These are phyloP conservation scores for Fusarium ambrosium DNA, from an alignment of 2,329 filamentous ascomycete species.

Conservation along the genomic window DNA sequence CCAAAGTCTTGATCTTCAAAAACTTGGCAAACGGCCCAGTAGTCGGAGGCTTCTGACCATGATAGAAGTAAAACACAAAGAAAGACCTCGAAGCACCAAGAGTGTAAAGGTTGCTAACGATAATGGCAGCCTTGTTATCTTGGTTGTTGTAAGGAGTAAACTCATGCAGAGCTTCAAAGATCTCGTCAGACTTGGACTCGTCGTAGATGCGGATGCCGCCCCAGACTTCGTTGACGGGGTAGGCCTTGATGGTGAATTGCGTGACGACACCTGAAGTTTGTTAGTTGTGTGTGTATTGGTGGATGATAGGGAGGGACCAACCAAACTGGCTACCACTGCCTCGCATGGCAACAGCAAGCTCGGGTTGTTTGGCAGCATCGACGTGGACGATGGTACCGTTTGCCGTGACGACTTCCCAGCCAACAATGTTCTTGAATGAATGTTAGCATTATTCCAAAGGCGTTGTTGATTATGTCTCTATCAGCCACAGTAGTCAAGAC, in stretches of 20 bases:
- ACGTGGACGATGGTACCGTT: constrained; percentile 25
- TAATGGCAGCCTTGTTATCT: constrained; percentile 7
- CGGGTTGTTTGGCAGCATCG: constrained; percentile 4
- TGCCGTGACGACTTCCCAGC: constrained; percentile 21
- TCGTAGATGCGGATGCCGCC: constrained; percentile 20
- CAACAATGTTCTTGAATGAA: background rate
- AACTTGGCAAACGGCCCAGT: constrained; percentile 23
- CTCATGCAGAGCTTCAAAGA: constrained; percentile 22
- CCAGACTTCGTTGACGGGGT: constrained; percentile 15
- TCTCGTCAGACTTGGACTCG: constrained; percentile 7
- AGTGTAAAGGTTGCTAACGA: constrained; percentile 6
- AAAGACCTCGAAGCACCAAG: background rate
- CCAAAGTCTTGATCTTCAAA: constrained; percentile 13
- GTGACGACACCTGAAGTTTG: background rate
- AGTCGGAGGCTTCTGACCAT: constrained; percentile 19
- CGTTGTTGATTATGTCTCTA: background rate
- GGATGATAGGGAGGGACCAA: background rate
- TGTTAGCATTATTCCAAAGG: background rate
- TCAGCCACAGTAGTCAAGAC: background rate
- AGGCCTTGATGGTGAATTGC: constrained; percentile 5
- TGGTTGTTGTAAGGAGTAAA: constrained; percentile 26
- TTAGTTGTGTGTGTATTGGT: background rate
- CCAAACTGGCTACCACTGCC: constrained; percentile 29
- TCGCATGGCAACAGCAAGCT: constrained; percentile 18
- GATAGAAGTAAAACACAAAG: constrained; percentile 27